Percentiles rank a stretch among this genome's conserved stretches.
phyloP scores from a whole-genome alignment of 192 early-diverging fungal genomes.

The Paraglomus occultum region DNA sequence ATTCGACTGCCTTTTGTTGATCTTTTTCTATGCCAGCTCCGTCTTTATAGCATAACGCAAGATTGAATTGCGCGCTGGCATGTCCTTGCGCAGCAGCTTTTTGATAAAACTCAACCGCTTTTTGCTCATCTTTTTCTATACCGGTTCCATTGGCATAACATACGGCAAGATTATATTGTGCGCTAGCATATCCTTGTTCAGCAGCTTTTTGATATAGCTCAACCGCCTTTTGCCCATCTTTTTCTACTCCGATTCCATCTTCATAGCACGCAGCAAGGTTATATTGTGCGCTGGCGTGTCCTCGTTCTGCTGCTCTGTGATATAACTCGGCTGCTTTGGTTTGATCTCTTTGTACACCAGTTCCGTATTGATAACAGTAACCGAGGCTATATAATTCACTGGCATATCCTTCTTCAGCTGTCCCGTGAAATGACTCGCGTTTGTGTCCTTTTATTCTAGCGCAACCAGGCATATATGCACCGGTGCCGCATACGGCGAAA shows the following conservation, averaged over 20 bases:
- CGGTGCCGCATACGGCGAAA: too few relatives aligned
- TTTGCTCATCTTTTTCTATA: slow-evolving; percentile 42
- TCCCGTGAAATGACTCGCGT: slow-evolving; percentile 55
- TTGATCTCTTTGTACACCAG: slow-evolving; percentile 65
- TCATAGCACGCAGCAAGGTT: slow-evolving; percentile 60
- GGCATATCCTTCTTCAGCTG: slow-evolving; percentile 71
- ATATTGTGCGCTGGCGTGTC: slow-evolving; percentile 54
- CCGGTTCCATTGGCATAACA: slow-evolving; percentile 81
- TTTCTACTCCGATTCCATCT: slow-evolving; percentile 55
- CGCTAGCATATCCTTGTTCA: slow-evolving; percentile 69
- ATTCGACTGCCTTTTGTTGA: slow-evolving; percentile 37
- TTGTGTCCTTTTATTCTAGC: too few relatives aligned
- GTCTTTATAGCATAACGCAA: slow-evolving; percentile 81
- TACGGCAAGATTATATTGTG: slow-evolving; percentile 77
- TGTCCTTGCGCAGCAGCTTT: slow-evolving; percentile 63
- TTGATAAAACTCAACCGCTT: slow-evolving; percentile 61
- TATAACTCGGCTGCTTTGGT: slow-evolving; percentile 62
- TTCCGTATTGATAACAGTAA: slow-evolving; percentile 78
- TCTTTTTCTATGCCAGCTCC: slow-evolving; percentile 56
- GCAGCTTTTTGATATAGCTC: slow-evolving; percentile 67
- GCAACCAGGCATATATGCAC: too few relatives aligned
- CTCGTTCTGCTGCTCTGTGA: slow-evolving; percentile 50
- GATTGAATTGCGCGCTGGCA: slow-evolving; percentile 63
- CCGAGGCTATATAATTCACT: slow-evolving; percentile 74
- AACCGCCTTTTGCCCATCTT: slow-evolving; percentile 46